Evolutionary conservation across 768 basidiomycete genomes (phyloP), one percentile per base, ranked within the genome.

Genomic region (Termitomyces sp.): DNA sequence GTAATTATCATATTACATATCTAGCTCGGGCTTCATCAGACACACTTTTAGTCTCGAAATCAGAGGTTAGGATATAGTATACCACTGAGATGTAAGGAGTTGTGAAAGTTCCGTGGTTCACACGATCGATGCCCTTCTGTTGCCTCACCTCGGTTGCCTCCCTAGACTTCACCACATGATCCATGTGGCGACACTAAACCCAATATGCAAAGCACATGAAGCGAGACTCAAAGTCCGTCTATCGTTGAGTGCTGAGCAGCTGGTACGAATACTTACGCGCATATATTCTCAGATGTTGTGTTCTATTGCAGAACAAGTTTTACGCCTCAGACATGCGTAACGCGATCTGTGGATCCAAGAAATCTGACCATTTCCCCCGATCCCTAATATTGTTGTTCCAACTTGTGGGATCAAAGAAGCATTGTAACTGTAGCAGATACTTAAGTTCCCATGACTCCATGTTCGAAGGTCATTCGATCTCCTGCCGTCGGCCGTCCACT

Each of bases 341-440:
- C n/a, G 47, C 32, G 20, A 34, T 20, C 18, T 13, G 5, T n/a
- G n/a, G n/a, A n/a, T n/a, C n/a, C n/a, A n/a, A 5, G n/a, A 13
- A n/a, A n/a, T n/a, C n/a, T n/a, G 27, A 36, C 36, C 24, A 47
- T 39, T 50, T 46, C 16, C 34, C 46, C 55, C 30, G 32, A 53
- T 22, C 24, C 30, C 30, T 30, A 30, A n/a, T n/a, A 40, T 36
- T 47, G 24, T 32, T 45, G 43, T 27, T 48, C 49, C 24, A 53
- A 61, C n/a, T n/a, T n/a, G n/a, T 58, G 60, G 57, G 43, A 50
- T 36, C 22, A 27, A 42, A 27, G 49, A 42, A 57, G 53, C 33
- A 32, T n/a, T 34, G 14, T 7, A n/a, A n/a, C 24, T n/a, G n/a
- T n/a, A 26, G 13, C 4, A 18, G 34, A 3, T 7, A 37, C 34